These are phyloP conservation scores for Cladorrhinum sp. DNA, from an alignment of 2,329 filamentous ascomycete genomes.

Conservation along the genomic window DNA sequence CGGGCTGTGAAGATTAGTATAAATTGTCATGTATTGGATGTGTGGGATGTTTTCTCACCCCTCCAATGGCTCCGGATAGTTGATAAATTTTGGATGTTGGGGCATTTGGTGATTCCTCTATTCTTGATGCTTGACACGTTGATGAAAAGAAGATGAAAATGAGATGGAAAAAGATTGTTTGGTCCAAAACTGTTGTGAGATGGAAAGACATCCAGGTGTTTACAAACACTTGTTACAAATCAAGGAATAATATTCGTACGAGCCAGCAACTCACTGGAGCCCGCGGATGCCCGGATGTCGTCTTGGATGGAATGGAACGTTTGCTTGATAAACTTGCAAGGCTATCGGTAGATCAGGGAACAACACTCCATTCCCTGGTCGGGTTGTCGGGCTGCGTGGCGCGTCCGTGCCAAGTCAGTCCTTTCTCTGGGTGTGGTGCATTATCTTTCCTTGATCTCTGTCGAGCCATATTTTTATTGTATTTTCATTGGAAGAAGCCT, in stretches of 20 bases:
- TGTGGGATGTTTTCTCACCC: slow-evolving; percentile 27
- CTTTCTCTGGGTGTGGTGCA: not conserved
- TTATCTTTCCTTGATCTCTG: not conserved
- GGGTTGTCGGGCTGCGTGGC: slow-evolving; percentile 2
- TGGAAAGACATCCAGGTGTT: not conserved
- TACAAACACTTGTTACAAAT: not conserved
- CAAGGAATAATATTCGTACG: not conserved
- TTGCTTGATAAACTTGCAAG: not conserved
- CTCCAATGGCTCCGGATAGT: slow-evolving; percentile 37
- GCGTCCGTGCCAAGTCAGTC: not conserved
- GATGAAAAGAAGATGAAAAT: not conserved
- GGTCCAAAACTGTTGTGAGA: not conserved
- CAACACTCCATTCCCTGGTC: slow-evolving; percentile 3
- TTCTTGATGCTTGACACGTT: not conserved
- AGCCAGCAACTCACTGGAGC: not conserved
- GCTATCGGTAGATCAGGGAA: slow-evolving; percentile 1
- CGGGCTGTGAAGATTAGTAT: slow-evolving; percentile 29
- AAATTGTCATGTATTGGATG: not conserved
- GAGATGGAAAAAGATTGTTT: not conserved
- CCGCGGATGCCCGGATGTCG: not conserved
- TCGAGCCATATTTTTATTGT: not conserved
- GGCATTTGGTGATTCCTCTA: slow-evolving; percentile 4
- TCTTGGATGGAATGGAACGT: not conserved
- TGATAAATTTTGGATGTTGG: slow-evolving; percentile 28
- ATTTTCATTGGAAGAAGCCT: not conserved